A percentile compares a stretch with the other conserved stretches of the same genome.
These are phyloP conservation scores for Solanum sejunctum DNA, from an alignment of 257 asterid species.

Conservation along the genomic window DNA sequence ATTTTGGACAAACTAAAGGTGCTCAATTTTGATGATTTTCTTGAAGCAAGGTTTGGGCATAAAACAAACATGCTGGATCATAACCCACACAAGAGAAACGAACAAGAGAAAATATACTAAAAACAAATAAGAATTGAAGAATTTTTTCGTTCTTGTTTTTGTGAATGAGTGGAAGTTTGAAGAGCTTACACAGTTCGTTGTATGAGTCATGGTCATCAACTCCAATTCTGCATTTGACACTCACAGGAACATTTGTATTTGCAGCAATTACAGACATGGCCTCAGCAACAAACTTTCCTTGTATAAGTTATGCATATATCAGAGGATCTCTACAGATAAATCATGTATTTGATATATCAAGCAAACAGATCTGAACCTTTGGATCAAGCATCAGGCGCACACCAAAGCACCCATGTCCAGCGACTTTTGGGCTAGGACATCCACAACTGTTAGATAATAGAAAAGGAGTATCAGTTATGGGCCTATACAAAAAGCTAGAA, in stretches of 20 bases:
- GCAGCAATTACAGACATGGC: constrained; percentile 94
- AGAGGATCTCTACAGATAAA: constrained; percentile 17
- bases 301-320: constrained; percentile 25
- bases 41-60: not conserved
- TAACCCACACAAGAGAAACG: not conserved
- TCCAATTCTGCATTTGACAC: constrained; percentile 92
- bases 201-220: constrained; percentile 88
- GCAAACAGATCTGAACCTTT: constrained; percentile 42
- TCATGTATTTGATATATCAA: not conserved
- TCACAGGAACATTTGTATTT: constrained; percentile 82
- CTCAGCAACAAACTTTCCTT: constrained; percentile 92
- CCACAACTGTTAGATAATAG: constrained; percentile 56
- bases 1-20: not conserved
- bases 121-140: not conserved
- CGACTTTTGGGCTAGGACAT: constrained; percentile 93
- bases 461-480: constrained; percentile 7
- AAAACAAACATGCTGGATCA: not conserved
- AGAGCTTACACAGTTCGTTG: constrained; percentile 75
- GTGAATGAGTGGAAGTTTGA: not conserved
- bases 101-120: not conserved
- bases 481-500: not conserved
- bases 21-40: not conserved
- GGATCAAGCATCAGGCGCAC: constrained; percentile 96
- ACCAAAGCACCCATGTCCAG: constrained; percentile 98
- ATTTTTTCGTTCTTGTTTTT: not conserved